A percentile compares a stretch with the other conserved stretches of the same genome.
phyloP scores from a whole-genome alignment of 495 filamentous ascomycete genomes.

The Ramalina intermedia region DNA sequence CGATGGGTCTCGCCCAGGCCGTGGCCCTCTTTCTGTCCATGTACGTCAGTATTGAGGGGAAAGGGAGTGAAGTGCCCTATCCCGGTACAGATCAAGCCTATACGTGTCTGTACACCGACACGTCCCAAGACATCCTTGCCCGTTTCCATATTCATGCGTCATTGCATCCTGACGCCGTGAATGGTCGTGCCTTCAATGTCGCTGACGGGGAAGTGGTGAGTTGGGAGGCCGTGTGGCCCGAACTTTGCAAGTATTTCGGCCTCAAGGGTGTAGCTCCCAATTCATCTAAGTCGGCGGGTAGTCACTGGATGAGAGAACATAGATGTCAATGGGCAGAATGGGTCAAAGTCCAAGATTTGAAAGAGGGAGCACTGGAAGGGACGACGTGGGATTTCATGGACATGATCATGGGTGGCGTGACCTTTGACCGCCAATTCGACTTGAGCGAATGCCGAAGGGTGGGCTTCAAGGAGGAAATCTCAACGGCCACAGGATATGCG shows the following conservation, averaged over 20 bases:
- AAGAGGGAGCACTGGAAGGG: slow-evolving; percentile 8
- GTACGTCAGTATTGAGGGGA: slow-evolving; percentile 20
- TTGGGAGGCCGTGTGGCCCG: slow-evolving; percentile 25
- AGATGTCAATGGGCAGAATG: slow-evolving; percentile 6
- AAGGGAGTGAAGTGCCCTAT: slow-evolving; percentile 21
- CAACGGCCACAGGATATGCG: not conserved
- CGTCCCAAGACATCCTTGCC: slow-evolving; percentile 29
- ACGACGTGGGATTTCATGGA: slow-evolving; percentile 10
- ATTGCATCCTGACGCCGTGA: slow-evolving; percentile 11
- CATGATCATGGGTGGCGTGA: not conserved
- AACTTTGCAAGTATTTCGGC: slow-evolving; percentile 24
- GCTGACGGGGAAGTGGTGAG: slow-evolving; percentile 19
- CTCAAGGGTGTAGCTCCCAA: slow-evolving; percentile 17
- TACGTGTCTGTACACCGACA: slow-evolving; percentile 18
- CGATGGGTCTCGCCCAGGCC: slow-evolving; percentile 28
- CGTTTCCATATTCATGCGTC: slow-evolving; percentile 26
- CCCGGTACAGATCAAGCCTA: slow-evolving; percentile 18
- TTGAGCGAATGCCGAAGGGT: slow-evolving; percentile 1
- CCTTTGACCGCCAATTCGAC: slow-evolving; percentile 1
- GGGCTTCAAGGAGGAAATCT: not conserved
- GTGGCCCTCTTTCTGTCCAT: slow-evolving; percentile 27
- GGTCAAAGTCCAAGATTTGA: slow-evolving; percentile 7
- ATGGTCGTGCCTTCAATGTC: slow-evolving; percentile 21
- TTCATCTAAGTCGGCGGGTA: not conserved
- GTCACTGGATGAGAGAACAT: slow-evolving; percentile 7